A percentile compares a stretch with the other conserved stretches of the same genome.
Evolutionary conservation across 345 rosid species (phyloP).

Genomic region (Eutrema heterophyllum): DNA sequence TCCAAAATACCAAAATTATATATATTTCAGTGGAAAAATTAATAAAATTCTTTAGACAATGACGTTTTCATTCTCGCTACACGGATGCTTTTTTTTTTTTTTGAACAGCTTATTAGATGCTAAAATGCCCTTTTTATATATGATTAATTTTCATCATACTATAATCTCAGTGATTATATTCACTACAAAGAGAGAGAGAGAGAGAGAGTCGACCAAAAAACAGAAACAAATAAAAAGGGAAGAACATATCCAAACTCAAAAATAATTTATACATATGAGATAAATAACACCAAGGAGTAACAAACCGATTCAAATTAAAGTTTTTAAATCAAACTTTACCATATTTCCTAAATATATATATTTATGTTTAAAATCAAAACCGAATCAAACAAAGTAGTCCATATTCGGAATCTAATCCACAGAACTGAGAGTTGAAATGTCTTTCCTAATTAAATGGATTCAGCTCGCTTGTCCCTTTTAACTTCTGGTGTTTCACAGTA

Average conservation of each 20-base stretch:
- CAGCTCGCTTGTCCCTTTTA: conserved; percentile 57
- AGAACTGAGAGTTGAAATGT: neutral
- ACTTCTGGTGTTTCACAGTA: conserved; percentile 33
- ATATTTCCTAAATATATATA: neutral
- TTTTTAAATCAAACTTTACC: neutral
- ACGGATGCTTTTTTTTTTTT: too few relatives aligned
- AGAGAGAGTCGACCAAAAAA: neutral
- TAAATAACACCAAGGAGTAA: neutral
- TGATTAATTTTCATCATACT: neutral
- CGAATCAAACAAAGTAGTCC: neutral
- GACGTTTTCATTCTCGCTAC: neutral
- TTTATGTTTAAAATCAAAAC: neutral
- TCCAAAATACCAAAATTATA: neutral
- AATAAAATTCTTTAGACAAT: neutral
- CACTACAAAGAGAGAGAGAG: neutral
- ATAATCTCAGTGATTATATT: neutral
- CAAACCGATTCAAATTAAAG: neutral
- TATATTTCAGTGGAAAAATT: too few relatives aligned
- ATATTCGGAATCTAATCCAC: neutral
- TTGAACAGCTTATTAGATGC: neutral
- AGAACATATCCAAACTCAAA: neutral
- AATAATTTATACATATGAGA: neutral
- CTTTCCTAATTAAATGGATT: conserved; percentile 22
- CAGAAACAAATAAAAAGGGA: neutral
- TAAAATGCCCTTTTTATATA: neutral